These are phyloP conservation scores for Clitopilus hobsonii DNA, from an alignment of 768 basidiomycete species.

Conservation along the genomic window DNA sequence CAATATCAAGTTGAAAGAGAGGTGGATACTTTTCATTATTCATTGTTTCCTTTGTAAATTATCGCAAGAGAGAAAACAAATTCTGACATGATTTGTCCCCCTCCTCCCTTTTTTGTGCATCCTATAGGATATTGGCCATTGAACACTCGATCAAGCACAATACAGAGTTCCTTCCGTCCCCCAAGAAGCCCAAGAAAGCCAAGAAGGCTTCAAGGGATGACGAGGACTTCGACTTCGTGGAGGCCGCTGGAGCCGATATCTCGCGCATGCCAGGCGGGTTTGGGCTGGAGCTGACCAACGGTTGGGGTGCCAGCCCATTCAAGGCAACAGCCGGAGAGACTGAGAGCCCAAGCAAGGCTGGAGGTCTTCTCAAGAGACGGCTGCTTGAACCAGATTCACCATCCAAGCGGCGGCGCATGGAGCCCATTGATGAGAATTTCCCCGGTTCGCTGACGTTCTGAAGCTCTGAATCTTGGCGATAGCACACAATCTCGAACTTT, in stretches of 20 bases:
- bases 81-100: slow-evolving; percentile 36
- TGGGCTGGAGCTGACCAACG: slow-evolving; percentile 35
- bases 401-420: not conserved
- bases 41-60: slow-evolving; percentile 59
- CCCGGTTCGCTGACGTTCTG: not conserved
- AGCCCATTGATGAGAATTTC: not conserved
- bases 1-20: slow-evolving; percentile 80
- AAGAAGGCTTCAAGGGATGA: slow-evolving; percentile 22
- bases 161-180: slow-evolving; percentile 53
- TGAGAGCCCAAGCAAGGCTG: slow-evolving; percentile 23
- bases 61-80: slow-evolving; percentile 29
- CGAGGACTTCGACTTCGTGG: slow-evolving; percentile 23
- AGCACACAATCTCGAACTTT: not conserved
- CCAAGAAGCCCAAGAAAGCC: slow-evolving; percentile 39
- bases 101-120: slow-evolving; percentile 27
- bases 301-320: not conserved
- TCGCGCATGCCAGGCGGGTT: slow-evolving; percentile 22
- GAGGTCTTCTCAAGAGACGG: not conserved
- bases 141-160: slow-evolving; percentile 72
- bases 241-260: slow-evolving; percentile 14
- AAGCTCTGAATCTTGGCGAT: not conserved
- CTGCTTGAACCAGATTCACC: not conserved
- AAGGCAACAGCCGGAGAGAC: slow-evolving; percentile 9
- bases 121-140: slow-evolving; percentile 72
- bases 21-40: slow-evolving; percentile 75